Evolutionary conservation across 805 yeast species (phyloP), one percentile per base, ranked within the genome.

Genomic region (Metschnikowia chrysomelidarum): DNA sequence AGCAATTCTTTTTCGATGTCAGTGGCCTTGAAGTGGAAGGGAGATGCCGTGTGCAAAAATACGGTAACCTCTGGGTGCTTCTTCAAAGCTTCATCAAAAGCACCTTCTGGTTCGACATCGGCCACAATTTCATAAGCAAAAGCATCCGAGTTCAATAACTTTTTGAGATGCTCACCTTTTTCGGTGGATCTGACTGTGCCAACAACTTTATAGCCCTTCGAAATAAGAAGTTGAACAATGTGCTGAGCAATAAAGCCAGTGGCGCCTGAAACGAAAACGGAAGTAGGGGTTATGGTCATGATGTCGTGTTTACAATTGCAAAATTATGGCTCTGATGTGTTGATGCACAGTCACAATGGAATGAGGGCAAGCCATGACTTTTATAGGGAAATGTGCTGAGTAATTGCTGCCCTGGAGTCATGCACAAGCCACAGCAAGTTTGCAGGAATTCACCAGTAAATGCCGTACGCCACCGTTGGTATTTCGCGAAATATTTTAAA

Each of bases 21-120:
- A 7, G 62, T 54, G 15, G 63, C 55, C 8, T 67, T 62, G 51
- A 67, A 71, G 18, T 66, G 60, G 50, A 73, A 71, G 11, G 85
- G 82, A 10, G 81, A 71, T 3, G 85, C 85, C 9, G 80, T 70
- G 55, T 79, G 85, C 29, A 78, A 46, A 30, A 79, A 78, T 20
- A 69, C 74, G 9, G 64, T 60, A 33, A 77, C 69, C 24, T 77
- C 80, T 22, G 71, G 71, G 43, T 71, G 69, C 14, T 59, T 60
- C 46, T 67, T 53, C 44, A 78, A 62, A 1, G 69, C 67, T 9
- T 54, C 53, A 38, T 69, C 71, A 40, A 73, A 73, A 0, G 77
- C 75, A 11, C 62, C 62, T 11, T 49, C 59, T 12, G 56, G 53
- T 5, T 62, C 63, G 32, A 77, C 67, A 44, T 75, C 81, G 5